These are phyloP conservation scores for Stagonosporopsis cucurbitacearum DNA, from an alignment of 2,329 filamentous ascomycete genomes.

Conservation along the genomic window DNA sequence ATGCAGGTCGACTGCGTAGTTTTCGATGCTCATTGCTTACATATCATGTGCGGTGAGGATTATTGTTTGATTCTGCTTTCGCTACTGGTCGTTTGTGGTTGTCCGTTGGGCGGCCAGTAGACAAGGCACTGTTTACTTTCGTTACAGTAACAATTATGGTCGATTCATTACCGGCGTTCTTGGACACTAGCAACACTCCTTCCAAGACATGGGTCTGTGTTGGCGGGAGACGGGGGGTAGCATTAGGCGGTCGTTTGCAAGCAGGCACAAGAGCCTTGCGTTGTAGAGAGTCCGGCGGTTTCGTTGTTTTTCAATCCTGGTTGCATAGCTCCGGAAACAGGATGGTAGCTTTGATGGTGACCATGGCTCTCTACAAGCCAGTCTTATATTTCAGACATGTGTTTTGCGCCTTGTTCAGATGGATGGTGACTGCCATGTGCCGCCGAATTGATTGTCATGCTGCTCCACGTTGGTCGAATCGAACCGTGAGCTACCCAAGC, in stretches of 20 bases:
- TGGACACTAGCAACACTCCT: conserved; percentile 31
- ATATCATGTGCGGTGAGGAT: neutral
- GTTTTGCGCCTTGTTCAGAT: neutral
- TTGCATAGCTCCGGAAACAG: neutral
- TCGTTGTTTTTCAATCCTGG: conserved; percentile 8
- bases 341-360: neutral
- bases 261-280: conserved; percentile 20
- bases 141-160: conserved; percentile 8
- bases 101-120: conserved; percentile 12
- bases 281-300: conserved; percentile 19
- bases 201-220: conserved; percentile 20
- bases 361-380: neutral
- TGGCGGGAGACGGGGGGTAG: conserved; percentile 21
- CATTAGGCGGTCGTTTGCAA: conserved; percentile 23
- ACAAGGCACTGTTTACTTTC: conserved; percentile 1
- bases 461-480: neutral
- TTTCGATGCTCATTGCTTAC: neutral
- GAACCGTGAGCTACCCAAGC: neutral
- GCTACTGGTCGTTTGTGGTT: conserved; percentile 6
- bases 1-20: neutral
- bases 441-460: neutral
- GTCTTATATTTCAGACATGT: neutral
- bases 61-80: neutral
- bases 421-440: neutral
- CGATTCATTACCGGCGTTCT: conserved; percentile 27